A percentile compares a stretch with the other conserved stretches of the same genome.
Conservation (phyloP, 306 rosid species). For the Chamaecrista fasciculata region DNA sequence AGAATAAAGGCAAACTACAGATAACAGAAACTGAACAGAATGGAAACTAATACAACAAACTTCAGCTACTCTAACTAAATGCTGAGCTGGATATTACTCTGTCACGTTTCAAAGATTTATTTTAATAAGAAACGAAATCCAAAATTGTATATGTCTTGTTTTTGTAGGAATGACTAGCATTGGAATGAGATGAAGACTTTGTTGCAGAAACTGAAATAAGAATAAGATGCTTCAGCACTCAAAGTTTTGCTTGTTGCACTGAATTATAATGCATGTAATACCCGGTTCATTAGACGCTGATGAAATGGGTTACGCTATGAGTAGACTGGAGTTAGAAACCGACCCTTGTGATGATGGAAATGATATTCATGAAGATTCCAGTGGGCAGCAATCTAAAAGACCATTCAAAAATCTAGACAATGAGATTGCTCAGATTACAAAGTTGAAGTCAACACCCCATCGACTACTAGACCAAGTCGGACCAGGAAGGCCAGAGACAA, state of each 20-base stretch:
- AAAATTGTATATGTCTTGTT: not conserved
- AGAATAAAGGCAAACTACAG: no score
- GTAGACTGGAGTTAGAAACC: slow-evolving; percentile 61
- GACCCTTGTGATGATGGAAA: slow-evolving; percentile 40
- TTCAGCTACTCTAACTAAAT: no score
- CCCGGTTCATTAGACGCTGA: slow-evolving; percentile 34
- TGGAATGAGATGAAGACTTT: slow-evolving; percentile 36
- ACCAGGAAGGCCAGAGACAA: slow-evolving; percentile 41
- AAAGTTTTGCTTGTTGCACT: slow-evolving; percentile 28
- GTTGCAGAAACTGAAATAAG: no score
- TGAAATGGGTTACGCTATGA: slow-evolving; percentile 85
- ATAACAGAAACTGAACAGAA: no score
- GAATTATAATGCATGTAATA: slow-evolving; percentile 47
- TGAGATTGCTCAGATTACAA: slow-evolving; percentile 76
- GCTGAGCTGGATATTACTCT: no score
- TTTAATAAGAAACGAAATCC: not conserved
- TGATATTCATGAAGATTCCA: slow-evolving; percentile 35
- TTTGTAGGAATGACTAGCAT: slow-evolving; percentile 34
- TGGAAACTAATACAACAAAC: no score
- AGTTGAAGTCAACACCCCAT: slow-evolving; percentile 69
- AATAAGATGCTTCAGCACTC: slow-evolving; percentile 34
- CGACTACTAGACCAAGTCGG: slow-evolving; percentile 44
- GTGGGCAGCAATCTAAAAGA: slow-evolving; percentile 35
- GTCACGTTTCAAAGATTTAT: not conserved
- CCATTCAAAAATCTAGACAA: slow-evolving; percentile 49